Percentiles rank a stretch among this genome's conserved stretches.
Evolutionary conservation across 2,329 filamentous ascomycete species (phyloP).

Genomic region (Nigrograna mackinnonii): DNA sequence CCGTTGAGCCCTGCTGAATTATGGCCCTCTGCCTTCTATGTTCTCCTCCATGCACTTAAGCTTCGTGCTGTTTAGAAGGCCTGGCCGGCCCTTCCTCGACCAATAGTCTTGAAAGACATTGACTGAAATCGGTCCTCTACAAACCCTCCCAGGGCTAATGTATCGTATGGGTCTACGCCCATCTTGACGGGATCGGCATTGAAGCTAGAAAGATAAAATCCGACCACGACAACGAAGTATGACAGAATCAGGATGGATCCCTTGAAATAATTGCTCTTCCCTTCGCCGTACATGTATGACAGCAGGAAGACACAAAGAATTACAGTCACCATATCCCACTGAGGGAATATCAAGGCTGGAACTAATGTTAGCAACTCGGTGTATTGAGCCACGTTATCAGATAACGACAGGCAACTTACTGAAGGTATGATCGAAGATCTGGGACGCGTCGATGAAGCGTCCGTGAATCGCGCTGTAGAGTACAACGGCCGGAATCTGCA

Average conservation of each 20-base stretch:
- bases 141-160: constrained; percentile 35
- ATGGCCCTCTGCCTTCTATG: too few species aligned
- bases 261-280: constrained; percentile 99
- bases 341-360: constrained; percentile 83
- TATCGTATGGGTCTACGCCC: constrained; percentile 39
- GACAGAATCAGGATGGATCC: constrained; percentile 91
- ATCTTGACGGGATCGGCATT: constrained; percentile 51
- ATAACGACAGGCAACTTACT: constrained; percentile 54
- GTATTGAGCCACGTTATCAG: too few species aligned
- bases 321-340: constrained; percentile 98
- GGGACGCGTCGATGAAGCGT: constrained; percentile 55
- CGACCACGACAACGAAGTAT: constrained; percentile 88
- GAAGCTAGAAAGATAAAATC: constrained; percentile 84
- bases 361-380: not conserved
- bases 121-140: constrained; percentile 32
- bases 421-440: constrained; percentile 69
- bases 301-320: constrained; percentile 95
- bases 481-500: constrained; percentile 92
- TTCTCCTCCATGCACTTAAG: too few species aligned
- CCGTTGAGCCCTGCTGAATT: too few species aligned
- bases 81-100: constrained; percentile 22
- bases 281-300: constrained; percentile 97
- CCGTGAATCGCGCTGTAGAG: constrained; percentile 83
- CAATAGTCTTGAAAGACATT: constrained; percentile 38
- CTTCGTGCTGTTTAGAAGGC: constrained; percentile 26